These are phyloP conservation scores for Nymphaea colorata DNA, from an alignment of 164 flowering plant genomes.

Conservation along the genomic window DNA sequence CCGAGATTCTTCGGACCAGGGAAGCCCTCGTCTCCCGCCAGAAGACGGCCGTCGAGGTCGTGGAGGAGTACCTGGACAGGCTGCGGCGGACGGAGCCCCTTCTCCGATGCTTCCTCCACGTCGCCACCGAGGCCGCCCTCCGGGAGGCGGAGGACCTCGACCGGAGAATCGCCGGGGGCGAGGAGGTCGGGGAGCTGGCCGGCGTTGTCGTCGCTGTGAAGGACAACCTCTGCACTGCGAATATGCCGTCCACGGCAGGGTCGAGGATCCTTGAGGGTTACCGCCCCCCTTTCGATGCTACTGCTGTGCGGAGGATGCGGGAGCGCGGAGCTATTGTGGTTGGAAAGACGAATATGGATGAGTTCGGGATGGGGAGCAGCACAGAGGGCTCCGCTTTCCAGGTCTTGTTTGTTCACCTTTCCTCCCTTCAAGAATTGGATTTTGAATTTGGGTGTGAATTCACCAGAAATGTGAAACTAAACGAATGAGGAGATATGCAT, in stretches of 20 bases:
- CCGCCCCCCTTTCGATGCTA: conserved; percentile 74
- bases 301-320: conserved; percentile 61
- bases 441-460: conserved; percentile 1
- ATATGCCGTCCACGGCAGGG: conserved; percentile 85
- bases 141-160: conserved; percentile 52
- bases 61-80: conserved; percentile 41
- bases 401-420: conserved; percentile 18
- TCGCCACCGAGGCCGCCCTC: conserved; percentile 32
- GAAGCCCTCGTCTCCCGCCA: conserved; percentile 29
- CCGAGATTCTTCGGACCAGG: conserved; percentile 28
- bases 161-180: conserved; percentile 31
- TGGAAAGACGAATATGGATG: conserved; percentile 97
- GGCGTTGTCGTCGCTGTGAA: conserved; percentile 78
- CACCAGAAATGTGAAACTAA: too few relatives aligned
- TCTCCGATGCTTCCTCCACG: conserved; percentile 57
- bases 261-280: conserved; percentile 61
- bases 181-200: conserved; percentile 55
- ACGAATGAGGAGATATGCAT: too few relatives aligned
- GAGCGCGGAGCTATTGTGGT: conserved; percentile 66
- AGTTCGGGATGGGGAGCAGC: conserved; percentile 94
- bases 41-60: conserved; percentile 33
- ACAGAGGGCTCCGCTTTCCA: conserved; percentile 86
- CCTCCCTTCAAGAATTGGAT: too few relatives aligned
- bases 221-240: conserved; percentile 74
- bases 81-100: conserved; percentile 54